A percentile compares a stretch with the other conserved stretches of the same genome.
Evolutionary conservation across 1,284 basidiomycete species (phyloP).

Genomic region (Cryptococcus jaspeensis): DNA sequence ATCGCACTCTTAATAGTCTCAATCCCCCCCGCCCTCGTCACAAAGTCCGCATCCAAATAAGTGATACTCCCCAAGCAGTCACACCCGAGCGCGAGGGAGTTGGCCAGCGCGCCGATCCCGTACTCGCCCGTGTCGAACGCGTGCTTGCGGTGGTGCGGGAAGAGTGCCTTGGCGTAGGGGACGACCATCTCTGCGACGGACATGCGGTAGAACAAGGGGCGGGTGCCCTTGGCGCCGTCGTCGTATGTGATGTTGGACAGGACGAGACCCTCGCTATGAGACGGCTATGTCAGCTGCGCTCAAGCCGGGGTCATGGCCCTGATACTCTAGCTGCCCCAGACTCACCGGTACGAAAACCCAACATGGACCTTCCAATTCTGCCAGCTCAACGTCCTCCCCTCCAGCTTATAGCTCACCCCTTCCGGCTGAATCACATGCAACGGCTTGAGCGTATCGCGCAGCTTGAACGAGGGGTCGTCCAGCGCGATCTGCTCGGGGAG

Average conservation of each 20-base stretch:
- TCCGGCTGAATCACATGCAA: constrained; percentile 85
- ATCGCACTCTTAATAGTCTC: constrained; percentile 44
- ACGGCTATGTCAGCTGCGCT: not conserved
- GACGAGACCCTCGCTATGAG: constrained; percentile 49
- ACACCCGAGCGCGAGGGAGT: constrained; percentile 53
- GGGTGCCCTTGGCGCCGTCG: constrained; percentile 39
- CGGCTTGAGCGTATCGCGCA: constrained; percentile 74
- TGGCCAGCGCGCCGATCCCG: constrained; percentile 51
- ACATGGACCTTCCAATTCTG: constrained; percentile 44
- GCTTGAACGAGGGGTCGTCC: constrained; percentile 58
- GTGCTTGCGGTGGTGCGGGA: constrained; percentile 50
- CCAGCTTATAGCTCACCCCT: constrained; percentile 83
- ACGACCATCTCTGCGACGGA: constrained; percentile 54
- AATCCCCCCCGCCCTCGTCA: constrained; percentile 45
- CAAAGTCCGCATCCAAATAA: constrained; percentile 48
- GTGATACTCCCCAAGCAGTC: constrained; percentile 55
- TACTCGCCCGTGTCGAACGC: constrained; percentile 56
- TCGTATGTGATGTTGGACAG: constrained; percentile 48
- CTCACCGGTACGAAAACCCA: constrained; percentile 32
- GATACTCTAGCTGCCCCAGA: not conserved
- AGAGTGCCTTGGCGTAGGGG: constrained; percentile 52
- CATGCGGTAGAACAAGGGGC: constrained; percentile 52
- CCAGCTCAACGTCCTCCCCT: constrained; percentile 61
- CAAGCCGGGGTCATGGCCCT: no score
- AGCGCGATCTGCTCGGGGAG: constrained; percentile 49